phyloP scores from a whole-genome alignment of 345 rosid genomes.

The Aurinia saxatilis region DNA sequence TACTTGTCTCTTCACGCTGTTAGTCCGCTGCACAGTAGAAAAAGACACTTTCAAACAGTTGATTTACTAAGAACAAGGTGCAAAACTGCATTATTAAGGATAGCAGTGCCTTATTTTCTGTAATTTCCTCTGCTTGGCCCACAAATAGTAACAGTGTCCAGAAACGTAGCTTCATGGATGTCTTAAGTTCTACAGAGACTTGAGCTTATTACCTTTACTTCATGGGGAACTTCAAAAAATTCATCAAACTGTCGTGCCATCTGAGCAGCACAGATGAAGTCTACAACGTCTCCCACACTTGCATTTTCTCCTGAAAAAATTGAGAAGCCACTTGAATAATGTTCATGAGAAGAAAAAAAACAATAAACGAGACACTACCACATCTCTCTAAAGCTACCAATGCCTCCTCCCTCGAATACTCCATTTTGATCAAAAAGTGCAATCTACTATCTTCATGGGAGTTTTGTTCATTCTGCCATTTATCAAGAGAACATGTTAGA shows the following conservation, averaged over 20 bases:
- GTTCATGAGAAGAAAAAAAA: neutral
- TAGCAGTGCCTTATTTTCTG: no score
- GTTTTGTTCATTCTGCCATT: neutral
- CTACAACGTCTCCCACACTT: neutral
- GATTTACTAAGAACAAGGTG: no score
- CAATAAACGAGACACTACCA: neutral
- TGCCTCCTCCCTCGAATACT: neutral
- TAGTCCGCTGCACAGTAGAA: no score
- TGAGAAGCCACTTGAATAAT: neutral
- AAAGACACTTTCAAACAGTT: no score
- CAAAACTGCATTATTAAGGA: no score
- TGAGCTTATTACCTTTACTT: neutral
- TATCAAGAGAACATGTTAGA: no score
- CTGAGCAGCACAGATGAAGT: conserved; percentile 15
- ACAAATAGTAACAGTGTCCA: no score
- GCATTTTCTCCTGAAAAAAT: neutral
- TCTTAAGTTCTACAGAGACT: neutral
- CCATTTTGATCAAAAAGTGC: neutral
- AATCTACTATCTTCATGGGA: neutral
- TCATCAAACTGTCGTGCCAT: neutral
- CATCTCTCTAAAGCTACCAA: neutral
- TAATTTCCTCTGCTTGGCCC: no score
- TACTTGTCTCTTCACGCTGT: no score
- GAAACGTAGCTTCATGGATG: no score
- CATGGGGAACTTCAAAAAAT: neutral